Conservation (phyloP, 2,329 filamentous ascomycete species). For the Penicillium brevicompactum region DNA sequence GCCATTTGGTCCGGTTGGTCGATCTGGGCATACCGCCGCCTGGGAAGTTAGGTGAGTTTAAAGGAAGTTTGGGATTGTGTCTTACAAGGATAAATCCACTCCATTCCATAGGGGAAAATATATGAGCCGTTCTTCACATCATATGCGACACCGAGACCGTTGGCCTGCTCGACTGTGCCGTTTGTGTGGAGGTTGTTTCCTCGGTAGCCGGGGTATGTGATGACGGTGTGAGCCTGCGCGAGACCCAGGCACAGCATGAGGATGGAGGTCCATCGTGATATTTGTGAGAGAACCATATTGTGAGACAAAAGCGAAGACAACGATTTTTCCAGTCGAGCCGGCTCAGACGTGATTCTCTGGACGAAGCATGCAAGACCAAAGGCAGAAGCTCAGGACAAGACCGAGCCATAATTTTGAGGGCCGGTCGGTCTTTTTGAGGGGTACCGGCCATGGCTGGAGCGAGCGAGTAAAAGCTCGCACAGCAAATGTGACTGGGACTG, state of each 20-base stretch:
- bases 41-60: constrained; percentile 39
- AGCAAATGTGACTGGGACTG: constrained; percentile 35
- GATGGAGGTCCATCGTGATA: constrained; percentile 31
- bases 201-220: constrained; percentile 84
- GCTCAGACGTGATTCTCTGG: not conserved
- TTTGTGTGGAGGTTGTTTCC: constrained; percentile 84
- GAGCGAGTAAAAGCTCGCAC: constrained; percentile 32
- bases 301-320: not conserved
- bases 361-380: constrained; percentile 7
- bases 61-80: not conserved
- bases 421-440: constrained; percentile 36
- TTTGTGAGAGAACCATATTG: constrained; percentile 30
- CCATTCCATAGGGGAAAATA: constrained; percentile 81
- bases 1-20: constrained; percentile 89
- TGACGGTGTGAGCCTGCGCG: constrained; percentile 67
- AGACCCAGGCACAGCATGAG: constrained; percentile 40
- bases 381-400: constrained; percentile 22
- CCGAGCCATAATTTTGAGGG: constrained; percentile 26
- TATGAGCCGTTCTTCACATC: constrained; percentile 44
- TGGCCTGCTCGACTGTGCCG: constrained; percentile 54
- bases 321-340: not conserved
- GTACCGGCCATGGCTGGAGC: constrained; percentile 20
- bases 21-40: constrained; percentile 81
- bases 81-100: constrained; percentile 95
- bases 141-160: constrained; percentile 50